Evolutionary conservation across 169 alveolate species (phyloP), one percentile per base, ranked within the genome.

Genomic region (Eimeria nieschulzi): DNA sequence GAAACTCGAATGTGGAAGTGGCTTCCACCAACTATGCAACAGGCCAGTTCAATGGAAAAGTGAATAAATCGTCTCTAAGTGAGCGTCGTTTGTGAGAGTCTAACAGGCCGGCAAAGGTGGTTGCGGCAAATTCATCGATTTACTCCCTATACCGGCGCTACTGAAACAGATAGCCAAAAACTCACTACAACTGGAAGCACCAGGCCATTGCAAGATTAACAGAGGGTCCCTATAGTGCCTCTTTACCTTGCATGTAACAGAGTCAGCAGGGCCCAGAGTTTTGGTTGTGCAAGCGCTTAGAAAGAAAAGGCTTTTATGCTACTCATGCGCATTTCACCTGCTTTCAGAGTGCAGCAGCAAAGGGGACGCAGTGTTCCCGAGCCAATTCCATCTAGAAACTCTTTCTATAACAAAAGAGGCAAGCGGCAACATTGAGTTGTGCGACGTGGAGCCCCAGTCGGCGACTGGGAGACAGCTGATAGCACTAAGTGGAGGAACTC

Each of bases 401-500:
- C 26, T 9, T 21, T 61, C 78, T 61, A 17, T 82, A 15, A n/a
- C 63, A 33, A 51, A 33, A 9, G 12, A 33, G 90, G 63, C 21
- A 25, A 33, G 46, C 13, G 90, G 90, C 17, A 76, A 82, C 23
- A 39, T 82, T 12, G 78, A 63, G 54, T 33, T 82, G 46, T 82
- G 90, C 78, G 90, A 82, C 6, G 90, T 82, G 53, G 46, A 46
- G 13, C 90, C 90, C 46, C 90, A 73, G 7, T 54, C 59, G 21
- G 90, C 63, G 39, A 63, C 78, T 51, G 90, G 90, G 12, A 82
- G 63, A 71, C 90, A 82, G 63, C 25, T 51, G n/a, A 78, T 82
- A 68, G 90, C 90, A 39, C 53, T 82, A 9, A 19, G 66, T 10
- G 56, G 63, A 5, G 33, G 10, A 15, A 61, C 19, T 15, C 59